Evolutionary conservation across 345 rosid species (phyloP).

Genomic region (Pugionium dolabratum): DNA sequence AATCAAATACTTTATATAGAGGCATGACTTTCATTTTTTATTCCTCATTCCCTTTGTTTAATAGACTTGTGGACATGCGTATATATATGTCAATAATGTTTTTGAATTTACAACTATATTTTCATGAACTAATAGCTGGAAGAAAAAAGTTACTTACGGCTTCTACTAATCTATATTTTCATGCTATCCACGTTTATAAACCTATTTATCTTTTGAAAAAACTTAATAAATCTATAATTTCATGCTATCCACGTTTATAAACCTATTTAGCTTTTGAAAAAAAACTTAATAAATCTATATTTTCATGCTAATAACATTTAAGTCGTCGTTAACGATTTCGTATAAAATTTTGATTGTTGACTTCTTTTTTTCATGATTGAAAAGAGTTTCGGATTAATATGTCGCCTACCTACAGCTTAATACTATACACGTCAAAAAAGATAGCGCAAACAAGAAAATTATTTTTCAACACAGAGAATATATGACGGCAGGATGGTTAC

Average conservation of each 20-base stretch:
- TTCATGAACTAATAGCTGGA: not conserved
- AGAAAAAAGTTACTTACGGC: not conserved
- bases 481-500: conserved; percentile 23
- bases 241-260: not conserved
- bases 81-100: conserved; percentile 10
- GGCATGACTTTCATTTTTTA: conserved; percentile 24
- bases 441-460: conserved; percentile 1
- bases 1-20: not conserved
- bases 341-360: not conserved
- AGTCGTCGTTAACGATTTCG: not conserved
- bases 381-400: not conserved
- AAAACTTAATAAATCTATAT: not conserved
- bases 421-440: conserved; percentile 21
- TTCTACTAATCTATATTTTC: not conserved
- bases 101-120: not conserved
- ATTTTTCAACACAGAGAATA: conserved; percentile 21
- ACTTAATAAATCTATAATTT: not conserved
- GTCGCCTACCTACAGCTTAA: not conserved
- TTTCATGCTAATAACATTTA: not conserved
- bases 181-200: not conserved
- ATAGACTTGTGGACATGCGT: not conserved
- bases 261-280: too few species aligned
- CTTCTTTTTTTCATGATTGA: not conserved
- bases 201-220: too few species aligned
- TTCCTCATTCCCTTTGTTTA: not conserved